These are phyloP conservation scores for Taiozyma onychis DNA, from an alignment of 1,139 yeast species.

Conservation along the genomic window DNA sequence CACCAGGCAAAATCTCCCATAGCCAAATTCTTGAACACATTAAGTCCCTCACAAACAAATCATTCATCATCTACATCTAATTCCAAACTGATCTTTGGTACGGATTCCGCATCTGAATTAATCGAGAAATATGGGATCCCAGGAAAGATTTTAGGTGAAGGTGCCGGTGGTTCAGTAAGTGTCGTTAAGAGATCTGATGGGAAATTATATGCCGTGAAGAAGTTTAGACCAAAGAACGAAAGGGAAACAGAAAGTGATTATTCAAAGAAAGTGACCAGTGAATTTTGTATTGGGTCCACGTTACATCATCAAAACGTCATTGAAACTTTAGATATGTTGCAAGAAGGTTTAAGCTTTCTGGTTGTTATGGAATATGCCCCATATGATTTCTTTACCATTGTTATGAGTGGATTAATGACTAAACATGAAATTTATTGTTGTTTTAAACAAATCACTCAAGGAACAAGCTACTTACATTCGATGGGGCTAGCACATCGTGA, in stretches of 20 bases:
- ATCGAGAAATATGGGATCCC: conserved; percentile 54
- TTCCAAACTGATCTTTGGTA: conserved; percentile 29
- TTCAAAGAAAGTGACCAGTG: conserved; percentile 57
- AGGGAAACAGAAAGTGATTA: conserved; percentile 52
- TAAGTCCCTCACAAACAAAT: conserved; percentile 13
- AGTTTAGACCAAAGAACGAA: conserved; percentile 50
- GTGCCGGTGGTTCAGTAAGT: conserved; percentile 74
- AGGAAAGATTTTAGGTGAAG: conserved; percentile 60
- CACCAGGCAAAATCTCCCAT: conserved; percentile 6
- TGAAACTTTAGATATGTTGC: conserved; percentile 57
- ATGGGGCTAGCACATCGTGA: conserved; percentile 76
- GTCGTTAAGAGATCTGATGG: conserved; percentile 47
- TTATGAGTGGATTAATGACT: conserved; percentile 65
- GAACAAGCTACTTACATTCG: conserved; percentile 55
- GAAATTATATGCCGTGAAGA: conserved; percentile 60
- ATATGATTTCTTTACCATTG: conserved; percentile 69
- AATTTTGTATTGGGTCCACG: conserved; percentile 58
- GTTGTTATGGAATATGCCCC: conserved; percentile 76
- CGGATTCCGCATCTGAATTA: conserved; percentile 32
- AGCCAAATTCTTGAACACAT: conserved; percentile 11
- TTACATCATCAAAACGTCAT: conserved; percentile 59
- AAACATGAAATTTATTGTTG: conserved; percentile 58
- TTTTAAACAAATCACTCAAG: conserved; percentile 59
- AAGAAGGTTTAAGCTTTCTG: conserved; percentile 44
- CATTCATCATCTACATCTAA: conserved; percentile 10